These are phyloP conservation scores for Calophaca sinica DNA, from an alignment of 306 rosid genomes.

Conservation along the genomic window DNA sequence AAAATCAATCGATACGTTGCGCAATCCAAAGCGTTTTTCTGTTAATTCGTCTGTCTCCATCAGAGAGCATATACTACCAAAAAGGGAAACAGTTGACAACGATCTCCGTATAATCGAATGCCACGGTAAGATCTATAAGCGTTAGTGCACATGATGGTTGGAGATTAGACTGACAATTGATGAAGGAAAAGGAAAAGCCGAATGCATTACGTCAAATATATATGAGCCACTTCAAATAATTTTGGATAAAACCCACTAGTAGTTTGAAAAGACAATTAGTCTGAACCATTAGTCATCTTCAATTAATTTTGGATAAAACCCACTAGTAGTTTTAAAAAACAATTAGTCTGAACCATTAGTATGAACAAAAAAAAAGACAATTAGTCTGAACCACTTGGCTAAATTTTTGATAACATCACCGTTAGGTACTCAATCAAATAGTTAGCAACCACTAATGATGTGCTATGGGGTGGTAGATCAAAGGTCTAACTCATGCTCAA, in stretches of 20 bases:
- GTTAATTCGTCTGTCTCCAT: conserved; percentile 42
- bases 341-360: too few species aligned
- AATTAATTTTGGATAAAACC: conserved; percentile 19
- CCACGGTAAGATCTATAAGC: conserved; percentile 42
- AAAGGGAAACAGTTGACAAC: conserved; percentile 39
- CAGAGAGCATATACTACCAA: conserved; percentile 4
- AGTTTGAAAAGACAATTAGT: conserved; percentile 10
- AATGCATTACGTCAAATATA: conserved; percentile 31
- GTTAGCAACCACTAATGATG: conserved; percentile 68
- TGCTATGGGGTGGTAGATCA: conserved; percentile 58
- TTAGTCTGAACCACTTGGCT: conserved; percentile 45
- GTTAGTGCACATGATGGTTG: conserved; percentile 39
- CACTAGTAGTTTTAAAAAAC: conserved; percentile 19
- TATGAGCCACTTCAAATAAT: conserved; percentile 1
- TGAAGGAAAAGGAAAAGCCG: conserved; percentile 38
- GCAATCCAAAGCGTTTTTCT: background rate
- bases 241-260: conserved; percentile 6
- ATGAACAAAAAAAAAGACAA: conserved; percentile 32
- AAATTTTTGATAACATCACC: conserved; percentile 50
- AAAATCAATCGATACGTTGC: conserved; percentile 4
- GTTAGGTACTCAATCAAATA: conserved; percentile 77
- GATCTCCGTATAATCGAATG: conserved; percentile 36
- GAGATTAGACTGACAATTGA: conserved; percentile 45
- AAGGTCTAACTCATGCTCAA: conserved; percentile 52
- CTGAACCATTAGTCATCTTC: background rate